Evolutionary conservation across 163 green algal species (phyloP), one percentile per base, ranked within the genome.

Genomic region (Scenedesmus sp.): DNA sequence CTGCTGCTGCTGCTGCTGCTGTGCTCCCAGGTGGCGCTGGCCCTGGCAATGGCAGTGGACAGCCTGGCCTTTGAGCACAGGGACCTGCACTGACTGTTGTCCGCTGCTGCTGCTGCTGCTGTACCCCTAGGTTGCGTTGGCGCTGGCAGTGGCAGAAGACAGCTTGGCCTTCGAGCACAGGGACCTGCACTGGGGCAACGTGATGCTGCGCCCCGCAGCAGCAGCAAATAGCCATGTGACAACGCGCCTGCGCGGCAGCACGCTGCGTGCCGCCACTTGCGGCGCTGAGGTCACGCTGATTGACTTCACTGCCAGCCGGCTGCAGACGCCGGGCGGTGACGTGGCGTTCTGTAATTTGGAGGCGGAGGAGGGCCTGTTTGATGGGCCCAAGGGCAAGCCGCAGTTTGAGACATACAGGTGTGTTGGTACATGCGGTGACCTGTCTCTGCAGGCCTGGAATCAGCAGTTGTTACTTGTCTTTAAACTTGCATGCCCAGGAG

Each of bases 141-240:
- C 94, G 10, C 93, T 99, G 66, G 98, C 98, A 2, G 97, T 99
- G 16, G 98, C 94, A 0, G 98, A 99, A 94, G 96, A 97, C 79
- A 95, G 94, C 7, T 95, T 96, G 56, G 82, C 96, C 46, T 99
- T 99, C 95, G 98, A 99, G 96, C 98, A 99, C 96, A 94, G 98
- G 0, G 98, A 99, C 93, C 94, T 99, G 90, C 98, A 99, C 94
- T 99, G 98, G 97, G 98, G 98, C 93, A 99, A 99, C 93, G 91
- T 99, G 46, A 92, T 99, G 46, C 92, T 99, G 10, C 90, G 70
- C 23, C 92, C 94, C 23, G 88, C 91, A n/a, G 55, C 89, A 3
- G 88, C 91, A n/a, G 55, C 89, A 1, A 64, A 91, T 18, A 90
- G 52, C 54, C 56, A 91, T n/a, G 56, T 81, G 15, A 59, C 59